Conservation (phyloP, 495 filamentous ascomycete genomes). For the Penicillium diatomitis region DNA sequence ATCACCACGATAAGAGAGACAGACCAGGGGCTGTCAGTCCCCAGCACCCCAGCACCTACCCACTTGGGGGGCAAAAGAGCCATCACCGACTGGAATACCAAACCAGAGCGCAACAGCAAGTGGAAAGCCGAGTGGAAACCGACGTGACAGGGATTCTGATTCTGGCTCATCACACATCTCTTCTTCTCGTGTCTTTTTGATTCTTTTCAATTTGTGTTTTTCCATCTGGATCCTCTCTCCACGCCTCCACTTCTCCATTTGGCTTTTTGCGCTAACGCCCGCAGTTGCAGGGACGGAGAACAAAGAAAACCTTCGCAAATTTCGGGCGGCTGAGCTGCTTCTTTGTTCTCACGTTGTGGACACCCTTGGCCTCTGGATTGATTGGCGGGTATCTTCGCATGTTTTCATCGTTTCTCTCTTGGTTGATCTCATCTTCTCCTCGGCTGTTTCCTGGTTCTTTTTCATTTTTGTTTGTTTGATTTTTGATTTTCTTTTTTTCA, state of each 20-base stretch:
- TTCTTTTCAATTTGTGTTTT: too few relatives aligned
- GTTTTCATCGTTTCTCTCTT: background rate
- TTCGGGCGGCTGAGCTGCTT: background rate
- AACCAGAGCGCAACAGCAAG: too few relatives aligned
- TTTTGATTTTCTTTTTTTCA: background rate
- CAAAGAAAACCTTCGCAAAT: slow-evolving; percentile 15
- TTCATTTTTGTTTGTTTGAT: background rate
- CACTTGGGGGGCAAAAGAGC: too few relatives aligned
- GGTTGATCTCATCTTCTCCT: background rate
- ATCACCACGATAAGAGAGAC: too few relatives aligned
- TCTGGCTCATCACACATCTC: background rate
- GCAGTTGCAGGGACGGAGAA: background rate
- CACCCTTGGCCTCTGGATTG: too few relatives aligned
- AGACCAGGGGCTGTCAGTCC: too few relatives aligned
- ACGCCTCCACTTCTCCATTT: background rate
- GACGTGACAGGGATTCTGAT: background rate
- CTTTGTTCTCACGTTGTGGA: slow-evolving; percentile 9
- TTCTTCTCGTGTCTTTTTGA: too few relatives aligned
- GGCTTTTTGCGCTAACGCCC: too few relatives aligned
- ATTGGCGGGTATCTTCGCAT: too few relatives aligned
- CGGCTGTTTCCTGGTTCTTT: slow-evolving; percentile 5
- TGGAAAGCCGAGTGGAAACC: background rate
- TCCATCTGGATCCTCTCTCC: background rate
- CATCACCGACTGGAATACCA: too few relatives aligned
- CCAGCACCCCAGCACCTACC: too few relatives aligned